phyloP scores from a whole-genome alignment of 306 rosid species.

The Quercus engelmannii region DNA sequence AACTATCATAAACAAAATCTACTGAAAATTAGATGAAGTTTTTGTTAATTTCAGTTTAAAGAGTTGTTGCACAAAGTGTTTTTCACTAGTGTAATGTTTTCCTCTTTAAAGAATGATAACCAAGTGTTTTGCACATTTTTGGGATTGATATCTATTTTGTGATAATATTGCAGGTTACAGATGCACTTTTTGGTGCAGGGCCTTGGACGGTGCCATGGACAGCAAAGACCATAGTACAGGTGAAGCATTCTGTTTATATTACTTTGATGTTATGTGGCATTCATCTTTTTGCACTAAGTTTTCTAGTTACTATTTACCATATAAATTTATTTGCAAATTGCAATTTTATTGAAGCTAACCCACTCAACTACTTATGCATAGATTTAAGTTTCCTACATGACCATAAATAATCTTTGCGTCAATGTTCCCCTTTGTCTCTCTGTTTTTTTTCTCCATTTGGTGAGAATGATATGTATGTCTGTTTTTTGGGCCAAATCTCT shows the following conservation, averaged over 20 bases:
- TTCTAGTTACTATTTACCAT: neutral
- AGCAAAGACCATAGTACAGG: constrained; percentile 54
- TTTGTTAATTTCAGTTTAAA: neutral
- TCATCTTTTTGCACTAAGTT: neutral
- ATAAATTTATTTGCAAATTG: neutral
- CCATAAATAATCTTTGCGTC: neutral
- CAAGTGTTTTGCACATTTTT: neutral
- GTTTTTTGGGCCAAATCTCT: neutral
- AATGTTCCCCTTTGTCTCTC: neutral
- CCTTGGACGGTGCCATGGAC: constrained; percentile 66
- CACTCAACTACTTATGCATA: neutral
- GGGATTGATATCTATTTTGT: constrained; percentile 6
- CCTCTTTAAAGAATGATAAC: neutral
- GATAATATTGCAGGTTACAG: constrained; percentile 30
- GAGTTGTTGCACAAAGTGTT: neutral
- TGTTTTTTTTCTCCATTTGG: neutral
- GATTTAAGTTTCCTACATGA: neutral
- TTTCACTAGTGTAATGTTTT: neutral
- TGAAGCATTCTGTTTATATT: constrained; percentile 24
- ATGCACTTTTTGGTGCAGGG: constrained; percentile 24
- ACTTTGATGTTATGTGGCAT: constrained; percentile 4
- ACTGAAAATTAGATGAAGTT: neutral
- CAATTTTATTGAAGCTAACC: neutral
- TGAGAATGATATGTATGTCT: neutral
- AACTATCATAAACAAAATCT: neutral